These are phyloP conservation scores for Penicillium sumatraense DNA, from an alignment of 2,329 filamentous ascomycete genomes.

Conservation along the genomic window DNA sequence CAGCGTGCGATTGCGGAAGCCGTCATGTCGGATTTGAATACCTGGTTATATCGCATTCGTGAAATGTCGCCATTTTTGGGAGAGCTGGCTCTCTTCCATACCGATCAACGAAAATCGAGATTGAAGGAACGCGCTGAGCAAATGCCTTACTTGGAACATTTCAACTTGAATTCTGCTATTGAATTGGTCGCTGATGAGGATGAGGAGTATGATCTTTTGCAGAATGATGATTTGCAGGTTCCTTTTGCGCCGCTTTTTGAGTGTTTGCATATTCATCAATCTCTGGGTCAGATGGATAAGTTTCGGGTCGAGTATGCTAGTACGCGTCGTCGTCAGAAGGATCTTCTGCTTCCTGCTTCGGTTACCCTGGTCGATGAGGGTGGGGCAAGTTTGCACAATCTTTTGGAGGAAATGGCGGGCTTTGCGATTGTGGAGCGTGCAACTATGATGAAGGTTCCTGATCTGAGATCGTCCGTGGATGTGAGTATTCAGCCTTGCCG, in stretches of 20 bases:
- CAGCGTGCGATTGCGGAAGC: conserved; percentile 93
- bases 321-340: conserved; percentile 88
- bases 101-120: conserved; percentile 79
- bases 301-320: conserved; percentile 91
- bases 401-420: conserved; percentile 91
- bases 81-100: conserved; percentile 96
- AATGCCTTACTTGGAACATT: conserved; percentile 75
- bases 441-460: conserved; percentile 84
- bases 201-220: conserved; percentile 92
- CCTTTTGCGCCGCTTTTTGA: conserved; percentile 95
- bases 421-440: conserved; percentile 96
- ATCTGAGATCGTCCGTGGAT: conserved; percentile 80
- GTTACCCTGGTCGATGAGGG: conserved; percentile 82
- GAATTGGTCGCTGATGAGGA: conserved; percentile 94
- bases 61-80: conserved; percentile 96
- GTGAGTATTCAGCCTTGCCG: conserved; percentile 54
- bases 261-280: conserved; percentile 94
- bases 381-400: conserved; percentile 80
- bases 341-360: conserved; percentile 77
- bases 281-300: conserved; percentile 86
- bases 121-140: conserved; percentile 82
- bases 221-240: conserved; percentile 93
- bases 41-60: conserved; percentile 92
- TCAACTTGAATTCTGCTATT: conserved; percentile 93
- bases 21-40: conserved; percentile 96